These are phyloP conservation scores for Prunus yedoensis DNA, from an alignment of 331 rosid species.

Conservation along the genomic window DNA sequence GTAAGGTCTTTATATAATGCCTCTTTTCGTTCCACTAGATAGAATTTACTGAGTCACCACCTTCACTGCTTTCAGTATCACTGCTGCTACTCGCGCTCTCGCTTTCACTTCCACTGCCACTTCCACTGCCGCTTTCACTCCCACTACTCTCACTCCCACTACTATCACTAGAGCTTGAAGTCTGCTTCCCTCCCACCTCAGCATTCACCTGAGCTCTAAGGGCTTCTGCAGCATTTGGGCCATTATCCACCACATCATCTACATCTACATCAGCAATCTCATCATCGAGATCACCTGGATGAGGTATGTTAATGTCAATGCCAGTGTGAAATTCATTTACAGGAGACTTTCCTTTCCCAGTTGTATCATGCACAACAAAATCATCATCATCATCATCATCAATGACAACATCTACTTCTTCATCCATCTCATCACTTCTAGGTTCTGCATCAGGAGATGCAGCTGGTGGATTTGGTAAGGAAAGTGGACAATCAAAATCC, in stretches of 20 bases:
- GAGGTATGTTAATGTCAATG: conserved; percentile 9
- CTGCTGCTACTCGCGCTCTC: not conserved
- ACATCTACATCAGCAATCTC: conserved; percentile 13
- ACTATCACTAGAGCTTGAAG: conserved; percentile 1
- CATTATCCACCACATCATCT: conserved; percentile 12
- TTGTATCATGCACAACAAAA: not conserved
- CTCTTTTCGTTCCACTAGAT: not conserved
- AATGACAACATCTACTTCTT: not conserved
- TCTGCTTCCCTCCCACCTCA: not conserved
- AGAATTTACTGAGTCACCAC: conserved; percentile 5
- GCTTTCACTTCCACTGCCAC: not conserved
- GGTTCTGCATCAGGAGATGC: conserved; percentile 7
- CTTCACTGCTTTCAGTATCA: conserved; percentile 13
- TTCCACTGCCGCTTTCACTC: conserved; percentile 4
- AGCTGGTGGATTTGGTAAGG: not conserved
- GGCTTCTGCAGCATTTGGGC: conserved; percentile 16
- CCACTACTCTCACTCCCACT: conserved; percentile 9
- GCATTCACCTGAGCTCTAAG: conserved; percentile 23
- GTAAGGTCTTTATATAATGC: not conserved
- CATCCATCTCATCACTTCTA: conserved; percentile 2
- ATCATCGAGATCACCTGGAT: conserved; percentile 2
- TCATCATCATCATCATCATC: conserved; percentile 9
- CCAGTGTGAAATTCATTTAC: not conserved
- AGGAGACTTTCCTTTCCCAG: not conserved
- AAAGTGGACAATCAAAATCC: not conserved